These are phyloP conservation scores for Petrea volubilis DNA, from an alignment of 257 asterid species.

Conservation along the genomic window DNA sequence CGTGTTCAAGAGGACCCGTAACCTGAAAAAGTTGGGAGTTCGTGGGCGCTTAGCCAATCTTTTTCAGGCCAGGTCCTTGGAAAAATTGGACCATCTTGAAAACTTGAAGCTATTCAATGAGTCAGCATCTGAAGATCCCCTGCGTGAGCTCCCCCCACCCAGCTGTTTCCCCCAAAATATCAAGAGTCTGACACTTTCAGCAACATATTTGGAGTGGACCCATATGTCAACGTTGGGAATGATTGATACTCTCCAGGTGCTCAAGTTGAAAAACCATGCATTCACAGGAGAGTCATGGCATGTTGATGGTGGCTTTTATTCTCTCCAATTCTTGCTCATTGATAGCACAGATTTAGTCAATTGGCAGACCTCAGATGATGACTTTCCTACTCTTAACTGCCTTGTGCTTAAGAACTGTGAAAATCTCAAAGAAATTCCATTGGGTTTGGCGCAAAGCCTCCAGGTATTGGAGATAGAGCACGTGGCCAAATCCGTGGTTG, in stretches of 20 bases:
- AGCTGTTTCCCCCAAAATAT: conserved; percentile 34
- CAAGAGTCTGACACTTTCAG: conserved; percentile 29
- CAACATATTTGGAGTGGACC: conserved; percentile 38
- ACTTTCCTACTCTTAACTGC: conserved; percentile 33
- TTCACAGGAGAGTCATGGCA: conserved; percentile 38
- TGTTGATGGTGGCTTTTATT: conserved; percentile 4
- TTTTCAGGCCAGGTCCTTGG: neutral
- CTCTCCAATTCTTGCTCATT: conserved; percentile 38
- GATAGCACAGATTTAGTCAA: conserved; percentile 22
- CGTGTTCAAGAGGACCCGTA: conserved; percentile 11
- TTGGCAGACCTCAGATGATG: conserved; percentile 33
- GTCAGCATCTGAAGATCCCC: neutral
- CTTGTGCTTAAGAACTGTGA: conserved; percentile 37
- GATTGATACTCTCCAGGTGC: conserved; percentile 35
- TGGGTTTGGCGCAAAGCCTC: conserved; percentile 26
- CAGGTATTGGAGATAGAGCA: conserved; percentile 28
- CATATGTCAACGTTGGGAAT: conserved; percentile 33
- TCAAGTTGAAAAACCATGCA: conserved; percentile 49
- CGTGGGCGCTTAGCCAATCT: conserved; percentile 20
- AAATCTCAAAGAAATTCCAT: conserved; percentile 31
- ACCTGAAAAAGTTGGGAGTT: conserved; percentile 34
- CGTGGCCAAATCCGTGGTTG: conserved; percentile 20
- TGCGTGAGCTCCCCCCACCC: conserved; percentile 18
- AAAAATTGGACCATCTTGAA: conserved; percentile 9
- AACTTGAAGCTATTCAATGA: conserved; percentile 45